Evolutionary conservation across 148 eudicot species (phyloP).

Genomic region (Mesembryanthemum crystallinum): DNA sequence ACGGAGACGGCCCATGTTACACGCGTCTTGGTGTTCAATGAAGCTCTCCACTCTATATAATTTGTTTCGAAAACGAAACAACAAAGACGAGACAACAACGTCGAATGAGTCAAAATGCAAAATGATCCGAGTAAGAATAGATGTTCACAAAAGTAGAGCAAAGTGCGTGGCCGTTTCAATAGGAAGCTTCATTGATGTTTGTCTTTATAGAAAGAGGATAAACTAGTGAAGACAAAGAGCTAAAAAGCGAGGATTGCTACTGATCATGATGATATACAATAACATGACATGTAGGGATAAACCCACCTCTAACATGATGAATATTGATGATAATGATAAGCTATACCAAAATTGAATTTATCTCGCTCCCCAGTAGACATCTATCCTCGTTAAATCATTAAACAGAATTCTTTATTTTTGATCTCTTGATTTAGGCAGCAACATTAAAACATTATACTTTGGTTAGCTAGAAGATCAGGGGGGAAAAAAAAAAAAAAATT

Average conservation of each 20-base stretch:
- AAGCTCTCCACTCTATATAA: slow-evolving; percentile 79
- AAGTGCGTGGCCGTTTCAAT: too few species aligned
- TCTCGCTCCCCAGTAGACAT: too few species aligned
- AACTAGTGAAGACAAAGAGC: slow-evolving; percentile 24
- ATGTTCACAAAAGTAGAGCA: too few species aligned
- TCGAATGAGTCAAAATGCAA: slow-evolving; percentile 18
- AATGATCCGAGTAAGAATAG: slow-evolving; percentile 13
- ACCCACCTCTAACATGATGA: not conserved
- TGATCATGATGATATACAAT: not conserved
- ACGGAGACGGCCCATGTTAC: slow-evolving; percentile 55
- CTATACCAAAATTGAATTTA: not conserved
- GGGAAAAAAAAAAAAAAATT: not conserved
- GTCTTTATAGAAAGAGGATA: slow-evolving; percentile 22
- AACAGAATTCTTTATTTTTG: too few species aligned
- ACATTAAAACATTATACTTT: too few species aligned
- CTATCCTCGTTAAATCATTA: too few species aligned
- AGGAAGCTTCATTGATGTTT: slow-evolving; percentile 22
- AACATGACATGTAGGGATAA: slow-evolving; percentile 23
- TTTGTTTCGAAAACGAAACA: slow-evolving; percentile 2
- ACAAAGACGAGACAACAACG: slow-evolving; percentile 5
- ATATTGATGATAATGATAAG: not conserved
- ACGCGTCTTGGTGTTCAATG: slow-evolving; percentile 95
- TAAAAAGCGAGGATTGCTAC: not conserved
- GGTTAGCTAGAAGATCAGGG: too few species aligned
- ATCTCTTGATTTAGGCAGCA: too few species aligned